A percentile compares a stretch with the other conserved stretches of the same genome.
Evolutionary conservation across 495 filamentous ascomycete species (phyloP).

Genomic region (Emericellopsis terricola): DNA sequence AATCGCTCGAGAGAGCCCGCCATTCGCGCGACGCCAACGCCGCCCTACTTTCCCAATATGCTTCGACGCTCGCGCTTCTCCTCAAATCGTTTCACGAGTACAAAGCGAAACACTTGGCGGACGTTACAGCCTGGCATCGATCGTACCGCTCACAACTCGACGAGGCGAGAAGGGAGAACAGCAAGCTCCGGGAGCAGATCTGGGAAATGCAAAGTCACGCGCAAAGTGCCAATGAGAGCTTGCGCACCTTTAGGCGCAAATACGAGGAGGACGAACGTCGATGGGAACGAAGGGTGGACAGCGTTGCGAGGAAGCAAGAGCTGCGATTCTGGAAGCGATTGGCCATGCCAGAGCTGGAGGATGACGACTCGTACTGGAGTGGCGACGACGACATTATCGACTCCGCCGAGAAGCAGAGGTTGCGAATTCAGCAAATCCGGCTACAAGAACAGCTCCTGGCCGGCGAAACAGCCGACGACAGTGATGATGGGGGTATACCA

Average conservation of each 20-base stretch:
- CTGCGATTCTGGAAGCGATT: constrained; percentile 36
- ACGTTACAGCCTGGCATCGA: constrained; percentile 34
- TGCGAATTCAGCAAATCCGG: constrained; percentile 14
- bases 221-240: constrained; percentile 24
- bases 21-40: constrained; percentile 32
- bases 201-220: constrained; percentile 37
- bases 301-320: constrained; percentile 25
- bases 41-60: constrained; percentile 27
- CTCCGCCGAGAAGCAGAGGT: constrained; percentile 27
- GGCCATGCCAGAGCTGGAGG: constrained; percentile 29
- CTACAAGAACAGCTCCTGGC: constrained; percentile 19
- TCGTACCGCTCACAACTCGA: constrained; percentile 36
- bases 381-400: constrained; percentile 39
- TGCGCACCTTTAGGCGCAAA: constrained; percentile 27
- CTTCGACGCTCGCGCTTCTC: constrained; percentile 24
- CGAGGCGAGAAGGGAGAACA: constrained; percentile 37
- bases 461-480: constrained; percentile 9
- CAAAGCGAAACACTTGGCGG: constrained; percentile 29
- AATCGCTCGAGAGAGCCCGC: constrained; percentile 33
- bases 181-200: constrained; percentile 34
- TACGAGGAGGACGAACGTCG: constrained; percentile 27
- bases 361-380: constrained; percentile 33
- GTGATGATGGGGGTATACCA: constrained; percentile 12
- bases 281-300: constrained; percentile 26
- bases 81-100: constrained; percentile 34